Conservation (phyloP, 2,329 filamentous ascomycete genomes). For the Plectosphaerella cucumerina region DNA sequence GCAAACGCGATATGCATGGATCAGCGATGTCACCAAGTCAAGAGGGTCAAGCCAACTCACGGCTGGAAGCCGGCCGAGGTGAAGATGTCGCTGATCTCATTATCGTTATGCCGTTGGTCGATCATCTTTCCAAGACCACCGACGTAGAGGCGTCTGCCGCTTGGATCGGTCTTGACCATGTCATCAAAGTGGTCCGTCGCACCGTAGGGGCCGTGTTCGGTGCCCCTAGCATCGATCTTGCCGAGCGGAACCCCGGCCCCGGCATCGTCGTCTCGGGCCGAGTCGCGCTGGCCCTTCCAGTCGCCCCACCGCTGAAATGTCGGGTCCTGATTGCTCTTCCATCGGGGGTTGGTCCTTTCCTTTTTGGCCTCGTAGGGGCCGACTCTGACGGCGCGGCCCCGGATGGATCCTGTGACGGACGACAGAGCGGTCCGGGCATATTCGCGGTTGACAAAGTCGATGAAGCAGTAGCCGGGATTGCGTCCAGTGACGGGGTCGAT, state of each 20-base stretch:
- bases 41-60: slow-evolving; percentile 19
- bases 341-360: slow-evolving; percentile 11
- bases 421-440: slow-evolving; percentile 54
- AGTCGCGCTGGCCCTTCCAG: slow-evolving; percentile 26
- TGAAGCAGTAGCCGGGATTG: slow-evolving; percentile 73
- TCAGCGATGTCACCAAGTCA: slow-evolving; percentile 2
- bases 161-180: slow-evolving; percentile 17
- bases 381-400: slow-evolving; percentile 58
- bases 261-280: slow-evolving; percentile 3
- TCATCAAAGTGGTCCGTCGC: slow-evolving; percentile 26
- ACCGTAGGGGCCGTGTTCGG: slow-evolving; percentile 19
- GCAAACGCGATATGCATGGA: no score
- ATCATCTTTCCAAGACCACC: slow-evolving; percentile 46
- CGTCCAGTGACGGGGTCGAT: slow-evolving; percentile 63
- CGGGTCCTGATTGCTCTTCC: slow-evolving; percentile 15
- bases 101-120: slow-evolving; percentile 41
- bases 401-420: slow-evolving; percentile 50
- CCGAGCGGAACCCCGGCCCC: background rate
- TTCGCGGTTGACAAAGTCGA: slow-evolving; percentile 57
- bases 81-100: slow-evolving; percentile 43
- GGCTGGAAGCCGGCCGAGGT: slow-evolving; percentile 32
- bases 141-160: slow-evolving; percentile 42
- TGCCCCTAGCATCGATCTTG: slow-evolving; percentile 2
- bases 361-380: slow-evolving; percentile 59
- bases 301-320: slow-evolving; percentile 39